Percentiles rank a stretch among this genome's conserved stretches.
Evolutionary conservation across 2,329 filamentous ascomycete species (phyloP).

Genomic region (Claviceps sp.): DNA sequence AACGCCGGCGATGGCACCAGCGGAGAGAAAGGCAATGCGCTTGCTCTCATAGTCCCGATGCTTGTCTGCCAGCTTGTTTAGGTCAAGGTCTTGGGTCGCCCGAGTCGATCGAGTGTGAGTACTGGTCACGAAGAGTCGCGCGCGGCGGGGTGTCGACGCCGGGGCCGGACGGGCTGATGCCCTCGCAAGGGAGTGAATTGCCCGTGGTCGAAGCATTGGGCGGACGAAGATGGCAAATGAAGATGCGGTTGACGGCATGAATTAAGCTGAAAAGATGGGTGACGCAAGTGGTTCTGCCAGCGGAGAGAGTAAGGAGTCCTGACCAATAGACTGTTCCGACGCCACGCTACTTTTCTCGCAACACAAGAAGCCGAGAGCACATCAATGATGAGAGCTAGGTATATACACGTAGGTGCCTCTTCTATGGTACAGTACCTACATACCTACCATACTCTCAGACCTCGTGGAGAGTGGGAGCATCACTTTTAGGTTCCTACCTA

Average conservation of each 20-base stretch:
- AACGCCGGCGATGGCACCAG: constrained; percentile 35
- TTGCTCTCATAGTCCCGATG: constrained; percentile 36
- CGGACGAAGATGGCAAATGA: neutral
- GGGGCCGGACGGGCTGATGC: constrained; percentile 1
- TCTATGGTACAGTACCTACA: too few relatives aligned
- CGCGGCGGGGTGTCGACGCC: constrained; percentile 13
- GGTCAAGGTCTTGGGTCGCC: constrained; percentile 34
- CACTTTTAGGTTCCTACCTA: neutral
- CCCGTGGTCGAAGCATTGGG: constrained; percentile 5
- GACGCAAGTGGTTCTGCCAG: neutral
- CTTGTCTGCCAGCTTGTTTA: constrained; percentile 32
- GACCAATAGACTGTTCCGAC: neutral
- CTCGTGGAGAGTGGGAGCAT: neutral
- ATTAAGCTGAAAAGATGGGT: neutral
- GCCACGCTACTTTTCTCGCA: too few relatives aligned
- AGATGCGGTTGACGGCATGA: neutral
- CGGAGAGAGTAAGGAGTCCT: neutral
- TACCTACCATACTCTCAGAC: too few relatives aligned
- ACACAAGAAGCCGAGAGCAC: too few relatives aligned
- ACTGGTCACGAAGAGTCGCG: constrained; percentile 16
- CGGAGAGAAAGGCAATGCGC: constrained; percentile 36
- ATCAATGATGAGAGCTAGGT: too few relatives aligned
- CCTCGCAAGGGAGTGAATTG: constrained; percentile 1
- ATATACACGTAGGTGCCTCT: too few relatives aligned
- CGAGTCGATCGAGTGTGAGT: constrained; percentile 12